phyloP scores from a whole-genome alignment of 208 protist species.

The Leishmania gerbilli region DNA sequence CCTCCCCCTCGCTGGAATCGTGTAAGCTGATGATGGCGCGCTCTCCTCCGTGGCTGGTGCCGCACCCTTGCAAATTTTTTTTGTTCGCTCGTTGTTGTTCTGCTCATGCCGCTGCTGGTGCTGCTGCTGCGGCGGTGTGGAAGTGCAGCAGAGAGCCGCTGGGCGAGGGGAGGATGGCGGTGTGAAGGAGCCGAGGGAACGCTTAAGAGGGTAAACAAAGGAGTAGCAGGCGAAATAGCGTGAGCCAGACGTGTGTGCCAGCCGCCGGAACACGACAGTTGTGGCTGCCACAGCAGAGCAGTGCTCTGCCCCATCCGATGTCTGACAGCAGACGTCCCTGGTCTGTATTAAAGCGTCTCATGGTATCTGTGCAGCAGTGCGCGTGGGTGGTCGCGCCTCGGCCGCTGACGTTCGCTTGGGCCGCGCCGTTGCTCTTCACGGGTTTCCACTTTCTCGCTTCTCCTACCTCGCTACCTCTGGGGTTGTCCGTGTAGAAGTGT shows the following conservation, averaged over 20 bases:
- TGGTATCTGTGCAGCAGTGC: neutral
- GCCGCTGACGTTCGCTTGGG: neutral
- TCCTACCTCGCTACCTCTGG: neutral
- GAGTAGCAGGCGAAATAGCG: neutral
- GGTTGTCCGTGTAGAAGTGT: neutral
- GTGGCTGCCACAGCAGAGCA: neutral
- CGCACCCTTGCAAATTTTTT: neutral
- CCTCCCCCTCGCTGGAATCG: neutral
- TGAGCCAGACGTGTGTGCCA: neutral
- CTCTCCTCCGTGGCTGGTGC: neutral
- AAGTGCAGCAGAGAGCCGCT: neutral
- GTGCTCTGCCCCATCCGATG: neutral
- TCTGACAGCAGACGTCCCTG: neutral
- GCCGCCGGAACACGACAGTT: neutral
- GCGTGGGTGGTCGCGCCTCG: neutral
- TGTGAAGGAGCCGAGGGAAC: neutral
- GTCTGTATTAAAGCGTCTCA: neutral
- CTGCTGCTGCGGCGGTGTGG: neutral
- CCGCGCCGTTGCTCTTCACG: neutral
- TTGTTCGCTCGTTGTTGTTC: neutral
- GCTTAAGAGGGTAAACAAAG: neutral
- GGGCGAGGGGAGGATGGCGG: neutral
- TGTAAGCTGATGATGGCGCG: conserved; percentile 6
- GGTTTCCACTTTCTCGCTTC: neutral
- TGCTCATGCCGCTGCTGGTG: too few species aligned